These are phyloP conservation scores for Protea cynaroides DNA, from an alignment of 164 flowering plant species.

Conservation along the genomic window DNA sequence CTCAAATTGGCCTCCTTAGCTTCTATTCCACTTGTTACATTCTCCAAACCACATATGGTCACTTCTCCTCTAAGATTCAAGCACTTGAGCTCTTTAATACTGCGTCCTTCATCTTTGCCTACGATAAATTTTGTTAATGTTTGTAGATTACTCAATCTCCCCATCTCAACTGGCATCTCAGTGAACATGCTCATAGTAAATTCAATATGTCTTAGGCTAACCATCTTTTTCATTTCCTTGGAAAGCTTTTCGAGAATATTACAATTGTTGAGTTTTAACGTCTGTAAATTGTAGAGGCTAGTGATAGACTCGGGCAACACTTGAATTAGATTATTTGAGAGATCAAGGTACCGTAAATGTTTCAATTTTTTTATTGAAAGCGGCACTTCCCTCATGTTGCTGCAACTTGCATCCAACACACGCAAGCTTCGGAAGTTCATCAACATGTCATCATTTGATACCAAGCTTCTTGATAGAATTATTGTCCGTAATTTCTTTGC, in stretches of 20 bases:
- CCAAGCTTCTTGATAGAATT: not conserved
- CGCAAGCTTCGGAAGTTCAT: not conserved
- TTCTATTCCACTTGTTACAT: not conserved
- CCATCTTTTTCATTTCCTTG: not conserved
- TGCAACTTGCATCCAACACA: not conserved
- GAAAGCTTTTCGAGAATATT: not conserved
- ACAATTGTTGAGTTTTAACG: not conserved
- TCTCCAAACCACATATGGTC: not conserved
- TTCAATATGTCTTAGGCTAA: not conserved
- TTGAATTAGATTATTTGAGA: not conserved
- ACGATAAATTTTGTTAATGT: not conserved
- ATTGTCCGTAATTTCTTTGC: not conserved
- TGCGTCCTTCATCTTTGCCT: not conserved
- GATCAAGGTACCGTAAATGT: constrained; percentile 5
- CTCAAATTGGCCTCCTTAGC: not conserved
- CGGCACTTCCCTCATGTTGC: not conserved
- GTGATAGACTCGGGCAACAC: constrained; percentile 2
- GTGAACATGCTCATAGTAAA: not conserved
- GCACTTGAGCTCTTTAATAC: not conserved
- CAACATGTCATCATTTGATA: too few species aligned
- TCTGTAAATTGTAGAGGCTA: not conserved
- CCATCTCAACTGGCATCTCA: not conserved
- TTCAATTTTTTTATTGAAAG: not conserved
- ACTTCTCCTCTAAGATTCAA: not conserved
- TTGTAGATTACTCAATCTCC: not conserved